phyloP scores from a whole-genome alignment of 1,139 yeast genomes.

The Yamadazyma mexicana region DNA sequence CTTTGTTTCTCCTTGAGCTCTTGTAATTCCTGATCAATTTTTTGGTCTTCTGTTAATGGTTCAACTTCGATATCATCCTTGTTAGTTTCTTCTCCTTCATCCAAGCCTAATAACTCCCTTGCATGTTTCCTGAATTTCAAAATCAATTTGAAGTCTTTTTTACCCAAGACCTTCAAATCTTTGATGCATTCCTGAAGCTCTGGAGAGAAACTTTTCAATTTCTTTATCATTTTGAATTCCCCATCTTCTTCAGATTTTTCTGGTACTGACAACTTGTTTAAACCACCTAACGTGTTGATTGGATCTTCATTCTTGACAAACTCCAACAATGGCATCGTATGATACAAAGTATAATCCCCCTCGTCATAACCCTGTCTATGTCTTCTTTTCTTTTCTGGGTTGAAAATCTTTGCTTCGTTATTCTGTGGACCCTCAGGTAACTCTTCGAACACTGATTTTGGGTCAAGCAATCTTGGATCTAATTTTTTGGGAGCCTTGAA shows the following conservation, averaged over 20 bases:
- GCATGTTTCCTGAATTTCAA: slow-evolving; percentile 89
- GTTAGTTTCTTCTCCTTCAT: slow-evolving; percentile 43
- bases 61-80: slow-evolving; percentile 58
- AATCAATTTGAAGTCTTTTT: slow-evolving; percentile 82
- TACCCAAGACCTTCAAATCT: slow-evolving; percentile 92
- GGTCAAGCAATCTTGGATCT: slow-evolving; percentile 90
- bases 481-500: slow-evolving; percentile 94
- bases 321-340: slow-evolving; percentile 72
- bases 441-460: slow-evolving; percentile 93
- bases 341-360: slow-evolving; percentile 80
- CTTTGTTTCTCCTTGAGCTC: slow-evolving; percentile 72
- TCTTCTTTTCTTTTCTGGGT: slow-evolving; percentile 88
- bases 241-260: slow-evolving; percentile 58
- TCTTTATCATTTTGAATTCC: slow-evolving; percentile 59
- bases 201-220: slow-evolving; percentile 70
- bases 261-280: slow-evolving; percentile 55
- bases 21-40: slow-evolving; percentile 79
- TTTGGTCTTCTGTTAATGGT: slow-evolving; percentile 82
- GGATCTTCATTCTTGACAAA: slow-evolving; percentile 81
- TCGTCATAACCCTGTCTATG: slow-evolving; percentile 97
- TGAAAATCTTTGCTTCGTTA: slow-evolving; percentile 87
- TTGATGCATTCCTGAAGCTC: slow-evolving; percentile 82
- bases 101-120: slow-evolving; percentile 73
- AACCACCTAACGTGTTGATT: slow-evolving; percentile 74
- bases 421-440: slow-evolving; percentile 74